Evolutionary conservation across 495 filamentous ascomycete genomes (phyloP).

Genomic region (Talaromyces liani): DNA sequence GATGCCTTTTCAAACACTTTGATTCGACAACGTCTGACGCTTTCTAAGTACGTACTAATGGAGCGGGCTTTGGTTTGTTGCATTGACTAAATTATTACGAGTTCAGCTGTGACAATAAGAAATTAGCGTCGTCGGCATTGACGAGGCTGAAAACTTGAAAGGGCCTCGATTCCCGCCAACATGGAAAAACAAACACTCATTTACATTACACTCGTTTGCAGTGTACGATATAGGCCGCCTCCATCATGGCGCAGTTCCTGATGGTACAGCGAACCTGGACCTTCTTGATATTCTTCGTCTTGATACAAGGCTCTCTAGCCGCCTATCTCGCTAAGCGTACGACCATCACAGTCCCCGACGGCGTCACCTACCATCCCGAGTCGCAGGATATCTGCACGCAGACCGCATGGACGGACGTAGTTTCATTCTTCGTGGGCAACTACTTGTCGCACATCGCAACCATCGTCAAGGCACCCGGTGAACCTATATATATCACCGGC

Average conservation of each 20-base stretch:
- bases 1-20: not conserved
- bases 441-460: conserved; percentile 37
- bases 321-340: conserved; percentile 1
- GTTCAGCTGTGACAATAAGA: not conserved
- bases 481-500: conserved; percentile 20
- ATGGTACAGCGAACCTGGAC: not conserved
- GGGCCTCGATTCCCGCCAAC: not conserved
- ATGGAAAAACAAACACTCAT: not conserved
- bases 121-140: not conserved
- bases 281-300: not conserved
- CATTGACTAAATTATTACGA: not conserved
- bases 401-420: conserved; percentile 25
- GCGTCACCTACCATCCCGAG: conserved; percentile 8
- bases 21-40: not conserved
- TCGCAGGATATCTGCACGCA: conserved; percentile 8
- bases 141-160: not conserved
- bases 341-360: conserved; percentile 9
- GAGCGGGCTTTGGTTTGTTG: not conserved
- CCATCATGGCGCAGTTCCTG: not conserved
- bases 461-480: conserved; percentile 31
- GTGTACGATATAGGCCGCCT: not conserved
- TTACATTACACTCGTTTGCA: not conserved
- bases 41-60: not conserved
- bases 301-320: not conserved
- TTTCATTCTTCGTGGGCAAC: conserved; percentile 33